Conservation (phyloP, 768 basidiomycete genomes). For the Hydnum rufescens region DNA sequence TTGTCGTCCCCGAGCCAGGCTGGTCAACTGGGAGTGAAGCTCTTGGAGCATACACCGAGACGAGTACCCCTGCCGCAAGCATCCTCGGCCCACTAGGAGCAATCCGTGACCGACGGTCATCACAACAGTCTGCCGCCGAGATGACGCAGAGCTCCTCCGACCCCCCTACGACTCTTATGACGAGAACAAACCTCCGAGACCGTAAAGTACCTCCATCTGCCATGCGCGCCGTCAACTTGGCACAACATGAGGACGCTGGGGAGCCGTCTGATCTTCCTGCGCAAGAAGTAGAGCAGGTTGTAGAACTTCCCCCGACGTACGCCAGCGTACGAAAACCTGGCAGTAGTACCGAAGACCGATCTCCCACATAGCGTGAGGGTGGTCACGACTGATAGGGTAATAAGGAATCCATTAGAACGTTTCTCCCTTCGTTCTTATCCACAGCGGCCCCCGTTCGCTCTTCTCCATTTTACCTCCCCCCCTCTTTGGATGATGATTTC, state of each 20-base stretch:
- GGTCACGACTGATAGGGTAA: too few relatives aligned
- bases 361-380: too few relatives aligned
- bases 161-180: neutral
- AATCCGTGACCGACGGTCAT: neutral
- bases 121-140: neutral
- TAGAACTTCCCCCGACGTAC: slow-evolving; percentile 10
- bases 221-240: slow-evolving; percentile 9
- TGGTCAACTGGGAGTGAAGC: neutral
- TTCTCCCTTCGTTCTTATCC: too few relatives aligned
- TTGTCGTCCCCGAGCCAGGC: neutral
- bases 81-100: neutral
- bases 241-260: slow-evolving; percentile 10
- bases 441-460: too few relatives aligned
- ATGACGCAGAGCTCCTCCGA: neutral
- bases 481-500: too few relatives aligned
- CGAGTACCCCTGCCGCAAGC: neutral
- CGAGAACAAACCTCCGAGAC: neutral
- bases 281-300: slow-evolving; percentile 3
- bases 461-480: too few relatives aligned
- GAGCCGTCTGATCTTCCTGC: neutral
- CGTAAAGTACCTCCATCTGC: slow-evolving; percentile 1
- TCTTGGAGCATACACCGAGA: neutral
- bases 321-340: slow-evolving; percentile 1
- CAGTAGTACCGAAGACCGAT: neutral
- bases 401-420: too few relatives aligned